These are phyloP conservation scores for Kazachstania africana DNA, from an alignment of 805 yeast genomes.

Conservation along the genomic window DNA sequence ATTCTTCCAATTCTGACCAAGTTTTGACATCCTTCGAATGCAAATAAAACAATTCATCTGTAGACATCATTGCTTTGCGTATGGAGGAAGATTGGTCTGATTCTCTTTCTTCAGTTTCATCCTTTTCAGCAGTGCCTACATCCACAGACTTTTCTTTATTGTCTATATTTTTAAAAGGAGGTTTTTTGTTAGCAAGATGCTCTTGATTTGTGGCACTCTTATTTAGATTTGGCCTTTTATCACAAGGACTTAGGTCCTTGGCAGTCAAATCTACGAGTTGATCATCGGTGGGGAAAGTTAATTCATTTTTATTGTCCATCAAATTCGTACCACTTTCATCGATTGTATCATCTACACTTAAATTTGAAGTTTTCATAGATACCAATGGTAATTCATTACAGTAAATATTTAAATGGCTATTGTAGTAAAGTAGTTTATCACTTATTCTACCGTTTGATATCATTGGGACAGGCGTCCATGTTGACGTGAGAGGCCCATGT, in stretches of 20 bases:
- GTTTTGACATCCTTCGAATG: conserved; percentile 46
- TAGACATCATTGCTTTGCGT: conserved; percentile 18
- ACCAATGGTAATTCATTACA: conserved; percentile 48
- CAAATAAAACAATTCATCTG: conserved; percentile 40
- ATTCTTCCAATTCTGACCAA: conserved; percentile 47
- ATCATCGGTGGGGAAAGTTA: conserved; percentile 23
- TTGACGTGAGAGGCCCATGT: conserved; percentile 27
- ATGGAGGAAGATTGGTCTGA: neutral
- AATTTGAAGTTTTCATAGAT: conserved; percentile 2
- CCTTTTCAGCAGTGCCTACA: neutral
- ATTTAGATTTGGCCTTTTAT: too few species aligned
- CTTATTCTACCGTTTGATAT: conserved; percentile 26
- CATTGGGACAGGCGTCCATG: conserved; percentile 55
- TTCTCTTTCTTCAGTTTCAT: neutral
- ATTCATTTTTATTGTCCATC: conserved; percentile 1
- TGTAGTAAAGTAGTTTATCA: conserved; percentile 47
- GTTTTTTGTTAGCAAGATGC: too few species aligned
- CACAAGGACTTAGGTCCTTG: conserved; percentile 20
- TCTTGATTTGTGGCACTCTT: too few species aligned
- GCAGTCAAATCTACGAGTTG: conserved; percentile 20
- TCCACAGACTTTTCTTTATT: too few species aligned
- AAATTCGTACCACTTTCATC: neutral
- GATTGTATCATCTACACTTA: neutral
- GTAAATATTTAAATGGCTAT: conserved; percentile 46
- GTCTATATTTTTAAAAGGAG: too few species aligned